These are phyloP conservation scores for Penicillium macrosclerotiorum DNA, from an alignment of 495 filamentous ascomycete genomes.

Conservation along the genomic window DNA sequence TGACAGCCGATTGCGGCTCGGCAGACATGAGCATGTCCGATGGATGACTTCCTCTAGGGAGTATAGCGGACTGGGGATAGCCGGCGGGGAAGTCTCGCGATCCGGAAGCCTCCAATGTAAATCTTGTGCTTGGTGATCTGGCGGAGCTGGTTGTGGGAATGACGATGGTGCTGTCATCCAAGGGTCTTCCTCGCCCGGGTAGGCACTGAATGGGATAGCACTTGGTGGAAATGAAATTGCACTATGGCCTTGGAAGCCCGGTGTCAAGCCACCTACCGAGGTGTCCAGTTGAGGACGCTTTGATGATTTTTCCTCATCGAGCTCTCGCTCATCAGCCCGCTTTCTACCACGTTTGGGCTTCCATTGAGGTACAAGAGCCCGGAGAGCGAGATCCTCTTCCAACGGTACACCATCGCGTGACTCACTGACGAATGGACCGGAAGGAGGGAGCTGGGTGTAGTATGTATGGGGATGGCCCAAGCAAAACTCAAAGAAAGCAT, in stretches of 20 bases:
- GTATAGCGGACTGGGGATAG: slow-evolving; percentile 81
- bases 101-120: slow-evolving; percentile 48
- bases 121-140: slow-evolving; percentile 39
- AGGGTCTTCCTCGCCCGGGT: slow-evolving; percentile 55
- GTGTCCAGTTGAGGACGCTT: slow-evolving; percentile 69
- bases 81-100: slow-evolving; percentile 59
- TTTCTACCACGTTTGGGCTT: slow-evolving; percentile 86
- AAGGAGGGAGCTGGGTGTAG: slow-evolving; percentile 74
- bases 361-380: slow-evolving; percentile 85
- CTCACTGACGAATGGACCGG: slow-evolving; percentile 57
- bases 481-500: slow-evolving; percentile 94
- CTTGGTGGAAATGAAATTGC: slow-evolving; percentile 54
- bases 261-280: slow-evolving; percentile 58
- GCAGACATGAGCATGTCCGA: slow-evolving; percentile 47
- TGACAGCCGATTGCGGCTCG: slow-evolving; percentile 70
- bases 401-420: slow-evolving; percentile 82
- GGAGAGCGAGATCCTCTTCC: slow-evolving; percentile 89
- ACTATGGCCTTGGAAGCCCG: slow-evolving; percentile 47
- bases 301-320: slow-evolving; percentile 50
- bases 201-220: slow-evolving; percentile 60
- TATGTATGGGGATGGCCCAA: slow-evolving; percentile 78
- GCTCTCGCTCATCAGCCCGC: slow-evolving; percentile 74
- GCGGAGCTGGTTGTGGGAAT: slow-evolving; percentile 23
- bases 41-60: slow-evolving; percentile 54
- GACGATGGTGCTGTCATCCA: slow-evolving; percentile 52